A percentile compares a stretch with the other conserved stretches of the same genome.
phyloP scores from a whole-genome alignment of 1,284 basidiomycete genomes.

The Porodaedalea pini region DNA sequence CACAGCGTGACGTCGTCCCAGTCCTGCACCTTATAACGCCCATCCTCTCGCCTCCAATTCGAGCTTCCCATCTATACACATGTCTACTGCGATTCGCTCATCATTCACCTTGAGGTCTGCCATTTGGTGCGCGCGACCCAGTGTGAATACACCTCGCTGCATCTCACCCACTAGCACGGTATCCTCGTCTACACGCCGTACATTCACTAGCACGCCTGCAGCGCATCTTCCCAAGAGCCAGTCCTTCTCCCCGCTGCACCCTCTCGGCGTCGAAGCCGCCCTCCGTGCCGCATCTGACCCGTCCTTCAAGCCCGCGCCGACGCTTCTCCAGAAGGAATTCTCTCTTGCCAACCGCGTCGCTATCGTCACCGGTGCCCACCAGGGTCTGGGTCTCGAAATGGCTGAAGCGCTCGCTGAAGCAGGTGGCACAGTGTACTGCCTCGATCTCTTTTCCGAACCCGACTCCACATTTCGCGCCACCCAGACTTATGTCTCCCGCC shows the following conservation, averaged over 20 bases:
- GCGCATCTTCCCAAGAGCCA: too few relatives aligned
- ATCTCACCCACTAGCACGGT: too few relatives aligned
- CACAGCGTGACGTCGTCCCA: too few relatives aligned
- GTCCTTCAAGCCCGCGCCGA: constrained; percentile 36
- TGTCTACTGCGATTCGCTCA: too few relatives aligned
- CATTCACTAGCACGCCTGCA: too few relatives aligned
- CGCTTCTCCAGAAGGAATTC: constrained; percentile 65
- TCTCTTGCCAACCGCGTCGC: constrained; percentile 68
- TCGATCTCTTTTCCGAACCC: constrained; percentile 67
- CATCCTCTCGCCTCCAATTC: too few relatives aligned
- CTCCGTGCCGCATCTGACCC: constrained; percentile 40
- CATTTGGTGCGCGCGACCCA: too few relatives aligned
- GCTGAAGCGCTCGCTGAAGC: constrained; percentile 74
- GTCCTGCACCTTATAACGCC: too few relatives aligned
- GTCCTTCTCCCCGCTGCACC: constrained; percentile 58
- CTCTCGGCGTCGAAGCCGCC: constrained; percentile 60
- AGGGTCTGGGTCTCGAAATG: constrained; percentile 82
- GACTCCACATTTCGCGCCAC: constrained; percentile 65
- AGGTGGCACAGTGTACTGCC: constrained; percentile 73
- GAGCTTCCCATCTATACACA: too few relatives aligned
- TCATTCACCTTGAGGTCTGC: too few relatives aligned
- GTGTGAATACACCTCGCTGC: too few relatives aligned
- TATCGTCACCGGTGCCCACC: constrained; percentile 74
- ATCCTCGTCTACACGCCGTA: too few relatives aligned
- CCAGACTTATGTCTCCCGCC: constrained; percentile 45